A percentile compares a stretch with the other conserved stretches of the same genome.
phyloP scores from a whole-genome alignment of 2,329 filamentous ascomycete genomes.

The Neonectria magnoliae region DNA sequence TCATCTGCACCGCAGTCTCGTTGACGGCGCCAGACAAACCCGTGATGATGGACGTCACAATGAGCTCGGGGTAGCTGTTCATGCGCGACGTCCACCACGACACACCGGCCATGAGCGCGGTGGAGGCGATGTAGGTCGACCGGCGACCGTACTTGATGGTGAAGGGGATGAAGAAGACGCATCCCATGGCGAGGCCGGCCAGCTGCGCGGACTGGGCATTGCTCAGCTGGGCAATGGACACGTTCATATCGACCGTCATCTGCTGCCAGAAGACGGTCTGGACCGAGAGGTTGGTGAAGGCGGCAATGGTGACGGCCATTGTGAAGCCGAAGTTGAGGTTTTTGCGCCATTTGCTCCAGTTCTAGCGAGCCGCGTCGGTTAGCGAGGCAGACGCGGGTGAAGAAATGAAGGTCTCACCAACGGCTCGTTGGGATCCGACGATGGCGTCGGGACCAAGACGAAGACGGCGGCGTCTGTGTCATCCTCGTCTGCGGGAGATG shows the following conservation, averaged over 20 bases:
- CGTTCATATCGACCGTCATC: constrained; percentile 40
- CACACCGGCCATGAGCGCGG: constrained; percentile 35
- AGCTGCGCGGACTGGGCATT: constrained; percentile 42
- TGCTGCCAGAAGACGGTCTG: constrained; percentile 48
- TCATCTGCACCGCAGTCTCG: constrained; percentile 53
- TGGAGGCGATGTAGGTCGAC: constrained; percentile 44
- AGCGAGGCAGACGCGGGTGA: background rate
- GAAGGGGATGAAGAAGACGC: constrained; percentile 48
- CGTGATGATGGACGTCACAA: constrained; percentile 39
- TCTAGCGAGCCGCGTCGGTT: constrained; percentile 27
- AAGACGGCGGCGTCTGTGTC: constrained; percentile 32
- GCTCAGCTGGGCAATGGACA: constrained; percentile 41
- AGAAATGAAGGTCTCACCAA: constrained; percentile 31
- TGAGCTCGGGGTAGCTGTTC: constrained; percentile 35
- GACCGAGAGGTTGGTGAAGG: constrained; percentile 42
- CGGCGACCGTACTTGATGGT: constrained; percentile 49
- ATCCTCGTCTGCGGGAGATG: constrained; percentile 20
- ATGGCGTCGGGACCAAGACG: constrained; percentile 33
- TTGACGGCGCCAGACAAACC: constrained; percentile 52
- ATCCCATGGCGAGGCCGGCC: constrained; percentile 47
- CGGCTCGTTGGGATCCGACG: constrained; percentile 46
- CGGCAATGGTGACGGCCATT: constrained; percentile 41
- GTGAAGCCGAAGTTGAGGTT: constrained; percentile 43
- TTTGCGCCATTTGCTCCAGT: constrained; percentile 46
- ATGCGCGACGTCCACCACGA: constrained; percentile 40